Evolutionary conservation across 495 filamentous ascomycete genomes (phyloP).

Genomic region (Hamigera avellanea): DNA sequence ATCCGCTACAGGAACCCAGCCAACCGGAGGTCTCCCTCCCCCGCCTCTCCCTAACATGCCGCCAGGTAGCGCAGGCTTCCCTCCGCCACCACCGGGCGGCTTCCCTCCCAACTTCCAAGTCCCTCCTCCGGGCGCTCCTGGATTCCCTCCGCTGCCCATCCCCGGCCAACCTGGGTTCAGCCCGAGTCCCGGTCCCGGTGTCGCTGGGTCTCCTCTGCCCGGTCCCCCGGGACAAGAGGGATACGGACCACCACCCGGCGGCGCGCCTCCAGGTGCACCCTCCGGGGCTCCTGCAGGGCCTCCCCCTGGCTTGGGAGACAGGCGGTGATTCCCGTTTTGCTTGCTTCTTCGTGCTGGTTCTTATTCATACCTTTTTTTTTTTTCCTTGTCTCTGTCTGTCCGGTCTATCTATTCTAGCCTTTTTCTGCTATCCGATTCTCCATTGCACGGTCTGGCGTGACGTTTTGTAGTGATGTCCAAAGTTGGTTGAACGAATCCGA

Average conservation of each 20-base stretch:
- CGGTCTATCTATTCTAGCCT: too few relatives aligned
- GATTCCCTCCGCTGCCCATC: slow-evolving; percentile 13
- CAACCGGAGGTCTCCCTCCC: slow-evolving; percentile 19
- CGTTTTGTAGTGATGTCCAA: too few relatives aligned
- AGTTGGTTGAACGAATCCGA: too few relatives aligned
- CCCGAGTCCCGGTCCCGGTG: slow-evolving; percentile 14
- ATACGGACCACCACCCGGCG: slow-evolving; percentile 6
- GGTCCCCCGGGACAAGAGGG: too few relatives aligned
- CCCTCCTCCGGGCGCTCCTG: slow-evolving; percentile 22
- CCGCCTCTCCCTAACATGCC: slow-evolving; percentile 28
- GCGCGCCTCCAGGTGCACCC: slow-evolving; percentile 4
- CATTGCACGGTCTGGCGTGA: too few relatives aligned
- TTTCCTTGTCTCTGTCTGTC: too few relatives aligned
- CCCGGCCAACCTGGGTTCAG: slow-evolving; percentile 10
- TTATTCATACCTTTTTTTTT: too few relatives aligned
- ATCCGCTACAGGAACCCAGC: slow-evolving; percentile 23
- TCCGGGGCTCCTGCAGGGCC: slow-evolving; percentile 1
- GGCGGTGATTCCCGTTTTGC: too few relatives aligned
- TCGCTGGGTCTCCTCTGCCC: slow-evolving; percentile 10
- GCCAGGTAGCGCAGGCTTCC: slow-evolving; percentile 36
- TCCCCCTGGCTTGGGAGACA: slow-evolving; percentile 12
- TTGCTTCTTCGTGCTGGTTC: too few relatives aligned
- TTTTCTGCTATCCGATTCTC: too few relatives aligned
- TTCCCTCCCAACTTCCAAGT: slow-evolving; percentile 44
- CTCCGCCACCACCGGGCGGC: slow-evolving; percentile 52